phyloP scores from a whole-genome alignment of 2,329 filamentous ascomycete genomes.

The Elsinoe ampelina region DNA sequence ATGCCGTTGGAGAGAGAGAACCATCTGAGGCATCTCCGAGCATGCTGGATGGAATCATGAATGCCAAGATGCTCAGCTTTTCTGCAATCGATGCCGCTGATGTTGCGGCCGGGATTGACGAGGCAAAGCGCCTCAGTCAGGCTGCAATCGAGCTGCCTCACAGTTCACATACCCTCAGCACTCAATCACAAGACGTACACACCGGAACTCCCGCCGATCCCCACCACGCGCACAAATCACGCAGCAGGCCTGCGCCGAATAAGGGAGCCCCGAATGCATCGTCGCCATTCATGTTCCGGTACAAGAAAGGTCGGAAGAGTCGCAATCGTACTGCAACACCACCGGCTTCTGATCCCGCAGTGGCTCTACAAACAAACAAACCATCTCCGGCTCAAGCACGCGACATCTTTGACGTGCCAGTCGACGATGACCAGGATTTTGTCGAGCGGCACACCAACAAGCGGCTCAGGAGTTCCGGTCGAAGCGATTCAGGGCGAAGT shows the following conservation, averaged over 20 bases:
- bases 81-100: background rate
- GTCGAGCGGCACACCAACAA: background rate
- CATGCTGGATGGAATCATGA: background rate
- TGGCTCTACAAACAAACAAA: background rate
- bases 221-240: background rate
- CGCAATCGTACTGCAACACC: background rate
- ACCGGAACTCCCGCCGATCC: background rate
- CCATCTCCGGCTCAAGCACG: background rate
- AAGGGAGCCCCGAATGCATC: background rate
- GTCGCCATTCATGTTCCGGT: constrained; percentile 3
- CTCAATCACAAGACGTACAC: background rate
- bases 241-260: background rate
- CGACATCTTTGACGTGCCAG: constrained; percentile 1
- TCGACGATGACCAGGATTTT: background rate
- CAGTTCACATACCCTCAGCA: background rate
- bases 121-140: constrained; percentile 12
- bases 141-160: background rate
- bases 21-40: background rate
- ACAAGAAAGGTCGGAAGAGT: background rate
- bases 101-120: background rate
- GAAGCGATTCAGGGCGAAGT: background rate
- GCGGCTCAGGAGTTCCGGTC: background rate
- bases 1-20: background rate
- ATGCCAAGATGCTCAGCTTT: background rate
- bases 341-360: background rate